Percentiles rank a stretch among this genome's conserved stretches.
Evolutionary conservation across 345 rosid species (phyloP).

Genomic region (Carallia pectinifolia): DNA sequence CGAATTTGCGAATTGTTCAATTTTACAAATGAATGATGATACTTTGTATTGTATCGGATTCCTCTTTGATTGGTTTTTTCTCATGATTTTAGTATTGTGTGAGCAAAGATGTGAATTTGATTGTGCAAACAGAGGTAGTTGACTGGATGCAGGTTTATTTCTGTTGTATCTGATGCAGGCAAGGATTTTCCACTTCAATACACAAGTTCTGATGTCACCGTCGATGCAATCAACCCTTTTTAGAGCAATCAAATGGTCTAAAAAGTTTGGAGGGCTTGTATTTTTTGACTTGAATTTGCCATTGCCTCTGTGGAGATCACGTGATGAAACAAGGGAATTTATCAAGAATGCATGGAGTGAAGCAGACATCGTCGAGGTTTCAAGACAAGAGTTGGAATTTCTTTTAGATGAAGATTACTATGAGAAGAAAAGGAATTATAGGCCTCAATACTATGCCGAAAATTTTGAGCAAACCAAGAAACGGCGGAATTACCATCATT

Average conservation of each 20-base stretch:
- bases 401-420: conserved; percentile 78
- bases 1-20: no score
- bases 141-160: conserved; percentile 5
- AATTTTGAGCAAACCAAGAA: conserved; percentile 62
- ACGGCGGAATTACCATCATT: conserved; percentile 67
- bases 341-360: conserved; percentile 66
- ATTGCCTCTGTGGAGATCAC: conserved; percentile 72
- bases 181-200: conserved; percentile 76
- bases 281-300: conserved; percentile 82
- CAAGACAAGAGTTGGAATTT: conserved; percentile 81
- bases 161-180: conserved; percentile 52
- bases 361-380: conserved; percentile 76
- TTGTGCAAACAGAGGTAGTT: neutral
- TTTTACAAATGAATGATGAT: no score
- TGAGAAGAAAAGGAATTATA: conserved; percentile 57
- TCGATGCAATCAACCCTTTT: conserved; percentile 54
- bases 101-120: neutral
- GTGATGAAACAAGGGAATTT: conserved; percentile 62
- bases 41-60: no score
- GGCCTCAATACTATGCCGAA: conserved; percentile 76
- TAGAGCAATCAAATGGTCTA: conserved; percentile 66
- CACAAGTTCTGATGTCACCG: conserved; percentile 63
- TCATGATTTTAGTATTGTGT: neutral
- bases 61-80: neutral
- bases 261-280: conserved; percentile 71